Evolutionary conservation across 2,329 filamentous ascomycete genomes (phyloP).

Genomic region (Nothopassalora personata): DNA sequence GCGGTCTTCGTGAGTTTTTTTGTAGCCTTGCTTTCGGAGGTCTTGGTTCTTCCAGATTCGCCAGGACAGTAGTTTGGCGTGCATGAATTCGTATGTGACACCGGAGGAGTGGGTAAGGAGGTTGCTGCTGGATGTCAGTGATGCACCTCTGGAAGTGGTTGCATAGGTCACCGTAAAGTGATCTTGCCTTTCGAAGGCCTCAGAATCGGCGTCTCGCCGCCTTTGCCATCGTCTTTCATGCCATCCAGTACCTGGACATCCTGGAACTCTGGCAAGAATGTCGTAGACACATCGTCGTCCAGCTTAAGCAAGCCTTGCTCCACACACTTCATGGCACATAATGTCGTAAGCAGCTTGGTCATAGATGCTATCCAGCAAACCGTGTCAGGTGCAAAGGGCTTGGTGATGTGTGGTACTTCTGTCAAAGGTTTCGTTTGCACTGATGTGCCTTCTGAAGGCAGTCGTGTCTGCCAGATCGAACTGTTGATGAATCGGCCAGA

Average conservation of each 20-base stretch:
- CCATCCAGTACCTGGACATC: constrained; percentile 45
- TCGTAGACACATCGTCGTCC: constrained; percentile 39
- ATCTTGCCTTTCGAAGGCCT: constrained; percentile 36
- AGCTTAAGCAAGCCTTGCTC: constrained; percentile 47
- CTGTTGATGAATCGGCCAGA: constrained; percentile 4
- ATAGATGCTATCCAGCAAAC: constrained; percentile 24
- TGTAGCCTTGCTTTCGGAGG: neutral
- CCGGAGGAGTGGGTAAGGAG: constrained; percentile 49
- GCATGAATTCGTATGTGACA: constrained; percentile 41
- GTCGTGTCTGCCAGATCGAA: constrained; percentile 1
- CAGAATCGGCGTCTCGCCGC: constrained; percentile 31
- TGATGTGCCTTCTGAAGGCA: neutral
- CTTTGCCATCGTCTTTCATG: constrained; percentile 33
- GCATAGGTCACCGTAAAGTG: constrained; percentile 34
- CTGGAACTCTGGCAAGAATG: constrained; percentile 45
- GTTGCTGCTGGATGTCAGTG: constrained; percentile 21
- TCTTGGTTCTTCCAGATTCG: neutral
- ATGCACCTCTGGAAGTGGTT: neutral
- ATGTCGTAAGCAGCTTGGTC: constrained; percentile 46
- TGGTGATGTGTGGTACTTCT: neutral
- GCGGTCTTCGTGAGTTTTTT: constrained; percentile 1
- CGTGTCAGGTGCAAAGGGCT: constrained; percentile 4
- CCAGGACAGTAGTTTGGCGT: neutral
- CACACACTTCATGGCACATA: constrained; percentile 51
- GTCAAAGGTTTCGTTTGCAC: neutral